phyloP scores from a whole-genome alignment of 768 basidiomycete genomes.

The Xerocomus potaroensis region DNA sequence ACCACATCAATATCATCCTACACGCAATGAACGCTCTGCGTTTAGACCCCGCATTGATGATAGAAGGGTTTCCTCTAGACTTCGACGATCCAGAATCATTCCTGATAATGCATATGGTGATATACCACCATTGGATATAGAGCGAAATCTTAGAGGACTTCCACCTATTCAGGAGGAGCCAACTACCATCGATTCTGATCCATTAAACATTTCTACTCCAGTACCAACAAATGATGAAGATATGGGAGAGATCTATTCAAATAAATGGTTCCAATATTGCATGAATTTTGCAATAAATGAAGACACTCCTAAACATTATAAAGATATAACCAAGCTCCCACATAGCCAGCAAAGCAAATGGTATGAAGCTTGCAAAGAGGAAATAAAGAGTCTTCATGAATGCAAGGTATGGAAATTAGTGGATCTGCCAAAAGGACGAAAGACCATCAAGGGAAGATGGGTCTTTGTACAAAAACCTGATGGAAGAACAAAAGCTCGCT shows the following conservation, averaged over 20 bases:
- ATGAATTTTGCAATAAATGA: not conserved
- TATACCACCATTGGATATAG: no score
- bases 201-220: no score
- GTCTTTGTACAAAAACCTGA: not conserved
- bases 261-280: not conserved
- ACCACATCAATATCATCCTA: no score
- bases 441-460: not conserved
- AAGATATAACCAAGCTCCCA: not conserved
- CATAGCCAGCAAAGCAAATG: not conserved
- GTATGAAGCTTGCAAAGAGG: not conserved
- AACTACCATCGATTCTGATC: no score
- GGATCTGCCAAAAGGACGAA: not conserved
- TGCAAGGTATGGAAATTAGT: not conserved
- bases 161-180: no score
- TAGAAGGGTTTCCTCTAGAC: no score
- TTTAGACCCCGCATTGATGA: no score
- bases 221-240: not conserved
- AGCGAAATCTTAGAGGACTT: no score
- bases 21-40: no score
- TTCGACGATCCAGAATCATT: no score
- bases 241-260: not conserved
- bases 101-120: no score
- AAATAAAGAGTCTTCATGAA: not conserved
- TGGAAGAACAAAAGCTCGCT: constrained; percentile 27
- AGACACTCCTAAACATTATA: not conserved